Base-by-base conservation (phyloP, 208 protist genomes). In the Leishmania tropica region DNA sequence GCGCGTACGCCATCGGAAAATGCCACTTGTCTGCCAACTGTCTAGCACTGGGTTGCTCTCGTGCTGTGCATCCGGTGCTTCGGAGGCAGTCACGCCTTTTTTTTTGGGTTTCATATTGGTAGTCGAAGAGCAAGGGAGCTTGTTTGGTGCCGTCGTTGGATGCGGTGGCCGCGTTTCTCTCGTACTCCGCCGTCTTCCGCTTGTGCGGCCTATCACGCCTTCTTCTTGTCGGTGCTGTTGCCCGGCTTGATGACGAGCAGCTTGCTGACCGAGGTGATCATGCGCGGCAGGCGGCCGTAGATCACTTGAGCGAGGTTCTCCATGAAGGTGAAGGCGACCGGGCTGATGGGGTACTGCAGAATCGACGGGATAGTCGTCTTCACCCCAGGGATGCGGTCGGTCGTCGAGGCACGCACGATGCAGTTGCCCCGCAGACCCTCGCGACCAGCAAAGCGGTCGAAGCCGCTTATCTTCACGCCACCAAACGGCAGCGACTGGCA, bases 401-500 rank as follows among this genome's bases (percentile, higher is more conserved):
- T 89, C 48, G 95, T 97, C 42, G 92, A 94, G 48, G 95, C 93
- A 47, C 95, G 92, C 64, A 97, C 89, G 37, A 95, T 76, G 79
- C 95, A 98, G 87, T 98, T 98, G 56, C 95, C 97, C 73, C 97
- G 93, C 6, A 99, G 87, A 48, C 98, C 98, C 83, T 99, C 97
- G 60, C 87, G 90, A 56, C 98, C 98, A 65, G 94, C 95, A 83
- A 99, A 99, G 75, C 97, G 91, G 85, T 98, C 98, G 80, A 99
- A 99, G 48, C 98, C 98, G 85, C 97, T 99, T 76, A 98, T 93
- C 85, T 99, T 99, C 24, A 98, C 93, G 42, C 98, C 98, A 85
- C 98, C 98, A 87, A 99, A 99, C 40, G 98, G 98, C 47, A 99
- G 85, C n/a, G 96, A 97, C 86, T 99, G 97, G 82, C 96, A 98